phyloP scores from a whole-genome alignment of 257 asterid species.

The Solanum bulbocastanum region DNA sequence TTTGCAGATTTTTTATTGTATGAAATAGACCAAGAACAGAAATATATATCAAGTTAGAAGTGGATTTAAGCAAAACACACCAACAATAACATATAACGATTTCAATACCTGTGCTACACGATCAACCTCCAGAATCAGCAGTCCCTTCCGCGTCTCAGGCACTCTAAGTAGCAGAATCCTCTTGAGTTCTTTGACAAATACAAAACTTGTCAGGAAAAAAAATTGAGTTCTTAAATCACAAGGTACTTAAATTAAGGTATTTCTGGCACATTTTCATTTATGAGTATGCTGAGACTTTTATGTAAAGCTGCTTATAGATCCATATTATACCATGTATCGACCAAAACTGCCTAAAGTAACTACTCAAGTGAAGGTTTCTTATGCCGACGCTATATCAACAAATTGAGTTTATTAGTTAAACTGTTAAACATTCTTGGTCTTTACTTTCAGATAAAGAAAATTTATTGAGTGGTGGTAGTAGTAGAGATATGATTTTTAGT shows the following conservation, averaged over 20 bases:
- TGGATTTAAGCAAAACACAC: not conserved
- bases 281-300: not conserved
- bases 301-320: not conserved
- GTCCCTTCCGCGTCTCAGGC: slow-evolving; percentile 72
- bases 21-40: not conserved
- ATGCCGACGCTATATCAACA: not conserved
- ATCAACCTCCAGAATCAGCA: slow-evolving; percentile 69
- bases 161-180: slow-evolving; percentile 71
- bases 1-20: not conserved
- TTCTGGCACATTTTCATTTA: not conserved
- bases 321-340: not conserved
- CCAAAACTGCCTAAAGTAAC: not conserved
- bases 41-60: not conserved
- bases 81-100: not conserved
- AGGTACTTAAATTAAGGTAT: slow-evolving; percentile 6
- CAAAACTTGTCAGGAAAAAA: slow-evolving; percentile 13
- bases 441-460: not conserved
- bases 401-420: not conserved
- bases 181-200: slow-evolving; percentile 60
- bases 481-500: not conserved
- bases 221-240: not conserved
- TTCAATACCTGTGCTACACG: slow-evolving; percentile 76
- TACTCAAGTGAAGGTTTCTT: not conserved
- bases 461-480: not conserved
- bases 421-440: not conserved